Conservation (phyloP, 1,284 basidiomycete genomes). For the Trametes versicolor region DNA sequence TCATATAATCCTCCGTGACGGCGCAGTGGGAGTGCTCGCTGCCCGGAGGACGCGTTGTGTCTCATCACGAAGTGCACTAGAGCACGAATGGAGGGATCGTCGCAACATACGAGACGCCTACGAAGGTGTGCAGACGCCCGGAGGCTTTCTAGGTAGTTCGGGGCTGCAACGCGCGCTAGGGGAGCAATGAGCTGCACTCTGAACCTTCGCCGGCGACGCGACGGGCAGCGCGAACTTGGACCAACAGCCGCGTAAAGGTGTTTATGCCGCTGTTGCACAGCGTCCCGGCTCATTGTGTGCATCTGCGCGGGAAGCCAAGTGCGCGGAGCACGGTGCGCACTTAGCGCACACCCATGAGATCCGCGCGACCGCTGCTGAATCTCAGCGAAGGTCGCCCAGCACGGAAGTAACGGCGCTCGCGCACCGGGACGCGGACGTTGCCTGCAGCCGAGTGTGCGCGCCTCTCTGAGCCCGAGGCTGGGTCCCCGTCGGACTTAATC, state of each 20-base stretch:
- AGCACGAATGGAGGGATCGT: conserved; percentile 1
- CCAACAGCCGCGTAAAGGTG: conserved; percentile 23
- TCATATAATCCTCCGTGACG: conserved; percentile 3
- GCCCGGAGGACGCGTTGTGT: neutral
- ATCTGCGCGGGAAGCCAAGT: neutral
- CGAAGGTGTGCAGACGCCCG: neutral
- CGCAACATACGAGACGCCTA: conserved; percentile 4
- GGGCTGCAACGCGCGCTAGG: too few relatives aligned
- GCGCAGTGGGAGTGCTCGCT: neutral
- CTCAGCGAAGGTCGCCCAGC: conserved; percentile 18
- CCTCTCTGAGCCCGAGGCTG: neutral
- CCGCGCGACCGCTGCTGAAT: conserved; percentile 15
- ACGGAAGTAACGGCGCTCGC: neutral
- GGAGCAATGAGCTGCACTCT: neutral
- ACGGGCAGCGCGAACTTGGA: conserved; percentile 12
- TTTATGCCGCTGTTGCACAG: conserved; percentile 17
- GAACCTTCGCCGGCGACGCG: conserved; percentile 2
- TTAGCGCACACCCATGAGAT: conserved; percentile 18
- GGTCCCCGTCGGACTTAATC: neutral
- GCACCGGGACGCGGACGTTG: neutral
- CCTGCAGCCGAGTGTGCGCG: conserved; percentile 1
- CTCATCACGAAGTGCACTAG: conserved; percentile 1
- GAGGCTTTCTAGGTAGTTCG: neutral
- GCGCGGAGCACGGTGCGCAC: neutral
- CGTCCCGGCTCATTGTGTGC: neutral